A percentile compares a stretch with the other conserved stretches of the same genome.
phyloP scores from a whole-genome alignment of 441 rosid genomes.

The Breynia disticha region DNA sequence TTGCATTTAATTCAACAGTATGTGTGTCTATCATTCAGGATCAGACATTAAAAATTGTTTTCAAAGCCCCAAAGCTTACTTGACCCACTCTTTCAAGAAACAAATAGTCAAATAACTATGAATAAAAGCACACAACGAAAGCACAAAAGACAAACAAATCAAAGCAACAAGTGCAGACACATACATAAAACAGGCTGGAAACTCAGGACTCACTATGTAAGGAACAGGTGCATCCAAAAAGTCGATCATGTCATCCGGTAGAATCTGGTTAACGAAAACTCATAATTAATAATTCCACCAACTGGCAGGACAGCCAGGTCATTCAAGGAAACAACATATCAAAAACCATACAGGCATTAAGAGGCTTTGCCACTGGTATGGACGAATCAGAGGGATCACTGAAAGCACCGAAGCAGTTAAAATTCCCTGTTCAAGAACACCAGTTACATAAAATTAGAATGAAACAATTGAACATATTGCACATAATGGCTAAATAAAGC shows the following conservation, averaged over 20 bases:
- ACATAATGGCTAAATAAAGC: background rate
- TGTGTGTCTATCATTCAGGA: too few species aligned
- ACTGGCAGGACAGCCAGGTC: background rate
- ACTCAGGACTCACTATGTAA: slow-evolving; percentile 56
- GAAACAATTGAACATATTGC: background rate
- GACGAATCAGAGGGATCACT: slow-evolving; percentile 71
- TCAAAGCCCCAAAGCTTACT: too few species aligned
- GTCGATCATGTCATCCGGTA: slow-evolving; percentile 85
- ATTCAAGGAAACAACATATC: background rate
- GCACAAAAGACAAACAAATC: too few species aligned
- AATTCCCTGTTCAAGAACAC: slow-evolving; percentile 51
- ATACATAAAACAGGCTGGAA: slow-evolving; percentile 5
- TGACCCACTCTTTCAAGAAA: too few species aligned
- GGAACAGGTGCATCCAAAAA: slow-evolving; percentile 99
- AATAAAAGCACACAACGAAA: too few species aligned
- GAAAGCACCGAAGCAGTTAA: slow-evolving; percentile 84
- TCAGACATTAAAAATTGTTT: too few species aligned
- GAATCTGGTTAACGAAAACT: slow-evolving; percentile 69
- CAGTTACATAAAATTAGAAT: too few species aligned
- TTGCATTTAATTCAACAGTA: too few species aligned
- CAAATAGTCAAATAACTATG: too few species aligned
- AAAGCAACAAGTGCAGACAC: slow-evolving; percentile 73
- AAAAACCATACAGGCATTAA: slow-evolving; percentile 68
- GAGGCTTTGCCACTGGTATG: slow-evolving; percentile 96
- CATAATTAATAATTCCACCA: too few species aligned